Conservation (phyloP, 176 grass and related monocot species). For the Oryza brachyantha region DNA sequence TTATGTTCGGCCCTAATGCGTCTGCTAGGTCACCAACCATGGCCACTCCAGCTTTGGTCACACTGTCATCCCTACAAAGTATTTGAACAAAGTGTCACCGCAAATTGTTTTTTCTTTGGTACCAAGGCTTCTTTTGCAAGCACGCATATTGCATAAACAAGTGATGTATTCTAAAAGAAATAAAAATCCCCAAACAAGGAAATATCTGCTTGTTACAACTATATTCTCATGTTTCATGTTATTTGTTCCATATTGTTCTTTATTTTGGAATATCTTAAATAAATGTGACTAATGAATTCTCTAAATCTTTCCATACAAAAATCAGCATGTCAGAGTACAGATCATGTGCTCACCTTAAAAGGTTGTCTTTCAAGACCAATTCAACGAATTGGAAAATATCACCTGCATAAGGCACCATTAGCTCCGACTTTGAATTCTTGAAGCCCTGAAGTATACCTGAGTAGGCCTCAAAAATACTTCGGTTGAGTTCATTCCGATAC, state of each 20-base stretch:
- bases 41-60: conserved; percentile 65
- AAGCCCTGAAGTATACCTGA: conserved; percentile 72
- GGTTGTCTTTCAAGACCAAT: conserved; percentile 48
- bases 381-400: conserved; percentile 64
- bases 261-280: not conserved
- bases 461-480: conserved; percentile 73
- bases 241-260: not conserved
- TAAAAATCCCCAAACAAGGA: not conserved
- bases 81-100: conserved; percentile 6
- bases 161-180: not conserved
- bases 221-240: not conserved
- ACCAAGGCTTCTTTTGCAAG: not conserved
- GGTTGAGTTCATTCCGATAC: conserved; percentile 57
- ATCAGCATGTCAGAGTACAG: not conserved
- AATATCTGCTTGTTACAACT: not conserved
- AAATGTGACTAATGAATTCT: conserved; percentile 1
- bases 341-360: conserved; percentile 40
- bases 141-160: not conserved
- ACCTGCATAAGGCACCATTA: conserved; percentile 59
- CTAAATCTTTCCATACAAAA: too few relatives aligned
- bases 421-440: conserved; percentile 58
- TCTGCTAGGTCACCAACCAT: conserved; percentile 60
- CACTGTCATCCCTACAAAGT: conserved; percentile 48
- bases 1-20: conserved; percentile 51
- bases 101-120: not conserved